Evolutionary conservation across 768 basidiomycete genomes (phyloP), one percentile per base, ranked within the genome.

Genomic region (Cantharellus anzutake): DNA sequence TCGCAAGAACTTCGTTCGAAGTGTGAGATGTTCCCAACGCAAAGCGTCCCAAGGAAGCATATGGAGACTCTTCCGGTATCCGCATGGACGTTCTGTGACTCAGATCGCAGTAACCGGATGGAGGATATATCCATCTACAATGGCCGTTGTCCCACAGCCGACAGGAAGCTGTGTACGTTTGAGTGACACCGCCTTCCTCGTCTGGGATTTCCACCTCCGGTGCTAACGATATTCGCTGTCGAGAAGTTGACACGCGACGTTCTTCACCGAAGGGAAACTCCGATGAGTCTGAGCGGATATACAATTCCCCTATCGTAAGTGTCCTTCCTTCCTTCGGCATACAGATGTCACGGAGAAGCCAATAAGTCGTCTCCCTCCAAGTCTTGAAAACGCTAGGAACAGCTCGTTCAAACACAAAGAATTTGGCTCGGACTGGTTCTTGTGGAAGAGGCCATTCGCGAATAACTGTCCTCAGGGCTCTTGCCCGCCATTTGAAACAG

Each of bases 401-500:
- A 5, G n/a, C 4, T 51, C 56, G 58, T 52, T 59, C 58, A 39
- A 59, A 59, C 5, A 59, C 53, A 4, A 57, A n/a, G 35, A 16
- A 29, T 14, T 71, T 65, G 0, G 69, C 68, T 4, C 59, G 38
- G 3, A 65, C 7, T 3, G 16, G 29, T 7, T 63, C 52, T 1
- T 57, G 38, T 0, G 78, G 75, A 42, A 79, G 63, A 0, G 77
- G 78, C 76, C 75, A 76, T 58, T 79, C 78, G 42, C 74, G 68
- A 3, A 74, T 63, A 0, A 34, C 0, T 34, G 78, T 76, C 0
- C 3, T 2, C 65, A 75, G 62, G 0, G 0, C 3, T 0, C 41
- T 3, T 0, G 69, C 67, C 52, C 63, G 3, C 1, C 5, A n/a
- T 29, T 64, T 35, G 16, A 68, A 61, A 0, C 4, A 3, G 51